Evolutionary conservation across 768 basidiomycete species (phyloP).

Genomic region (Pleurotus tuber-regium): DNA sequence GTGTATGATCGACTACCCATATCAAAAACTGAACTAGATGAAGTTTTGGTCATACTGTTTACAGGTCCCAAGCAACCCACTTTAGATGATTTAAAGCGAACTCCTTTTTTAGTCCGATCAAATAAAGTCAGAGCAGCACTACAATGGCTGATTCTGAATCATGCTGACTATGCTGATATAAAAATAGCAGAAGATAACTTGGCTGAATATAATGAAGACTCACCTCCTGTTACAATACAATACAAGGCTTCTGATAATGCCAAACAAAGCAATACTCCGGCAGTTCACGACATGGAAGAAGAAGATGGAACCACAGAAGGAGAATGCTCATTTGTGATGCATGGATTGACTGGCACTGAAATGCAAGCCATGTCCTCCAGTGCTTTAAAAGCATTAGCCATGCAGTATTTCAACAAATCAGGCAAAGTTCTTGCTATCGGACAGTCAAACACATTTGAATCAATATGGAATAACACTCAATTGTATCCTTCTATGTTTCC

Average conservation of each 20-base stretch:
- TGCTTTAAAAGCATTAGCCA: constrained; percentile 14
- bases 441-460: constrained; percentile 16
- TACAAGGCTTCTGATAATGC: neutral
- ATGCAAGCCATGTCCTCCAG: constrained; percentile 13
- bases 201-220: neutral
- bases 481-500: constrained; percentile 30
- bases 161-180: neutral
- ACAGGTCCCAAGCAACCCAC: constrained; percentile 4
- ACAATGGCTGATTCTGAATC: constrained; percentile 1
- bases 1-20: constrained; percentile 21
- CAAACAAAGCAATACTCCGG: neutral
- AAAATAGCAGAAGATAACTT: neutral
- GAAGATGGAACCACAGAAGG: constrained; percentile 18
- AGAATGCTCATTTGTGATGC: constrained; percentile 24
- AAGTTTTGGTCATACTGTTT: constrained; percentile 18
- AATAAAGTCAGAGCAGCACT: neutral
- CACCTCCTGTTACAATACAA: neutral
- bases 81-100: neutral
- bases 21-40: constrained; percentile 17
- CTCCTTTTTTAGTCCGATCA: neutral
- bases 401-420: constrained; percentile 15
- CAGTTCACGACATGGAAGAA: constrained; percentile 16
- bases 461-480: constrained; percentile 22
- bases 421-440: constrained; percentile 21
- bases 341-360: constrained; percentile 22